phyloP scores from a whole-genome alignment of 306 rosid species.

The Lathyrus oleraceus region DNA sequence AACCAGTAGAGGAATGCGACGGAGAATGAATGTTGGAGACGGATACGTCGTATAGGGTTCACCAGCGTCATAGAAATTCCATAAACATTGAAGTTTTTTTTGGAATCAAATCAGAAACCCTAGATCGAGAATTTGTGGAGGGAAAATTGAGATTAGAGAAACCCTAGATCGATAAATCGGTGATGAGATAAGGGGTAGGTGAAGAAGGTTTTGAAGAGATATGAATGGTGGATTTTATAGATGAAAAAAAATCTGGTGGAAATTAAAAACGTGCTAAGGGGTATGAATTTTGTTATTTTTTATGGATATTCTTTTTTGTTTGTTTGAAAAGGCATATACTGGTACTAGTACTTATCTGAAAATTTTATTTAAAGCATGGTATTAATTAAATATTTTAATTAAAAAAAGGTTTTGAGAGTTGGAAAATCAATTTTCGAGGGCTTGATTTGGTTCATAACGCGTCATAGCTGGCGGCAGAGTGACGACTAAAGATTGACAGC shows the following conservation, averaged over 20 bases:
- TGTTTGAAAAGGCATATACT: too few relatives aligned
- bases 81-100: conserved; percentile 37
- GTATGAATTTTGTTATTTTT: background rate
- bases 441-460: conserved; percentile 1
- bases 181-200: background rate
- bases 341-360: background rate
- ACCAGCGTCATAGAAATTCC: conserved; percentile 40
- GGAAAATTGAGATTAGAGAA: background rate
- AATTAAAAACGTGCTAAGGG: conserved; percentile 33
- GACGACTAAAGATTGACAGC: background rate
- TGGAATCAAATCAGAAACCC: background rate
- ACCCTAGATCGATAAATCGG: background rate
- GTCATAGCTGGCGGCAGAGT: conserved; percentile 34
- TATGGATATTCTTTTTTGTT: background rate
- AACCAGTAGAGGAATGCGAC: conserved; percentile 56
- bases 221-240: conserved; percentile 18
- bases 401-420: background rate
- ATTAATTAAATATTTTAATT: background rate
- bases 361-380: background rate
- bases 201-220: background rate
- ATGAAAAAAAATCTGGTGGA: background rate
- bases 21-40: conserved; percentile 50
- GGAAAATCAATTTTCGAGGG: background rate
- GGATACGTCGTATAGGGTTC: conserved; percentile 46
- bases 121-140: background rate